These are phyloP conservation scores for Mimosa bimucronata DNA, from an alignment of 306 rosid genomes.

Conservation along the genomic window DNA sequence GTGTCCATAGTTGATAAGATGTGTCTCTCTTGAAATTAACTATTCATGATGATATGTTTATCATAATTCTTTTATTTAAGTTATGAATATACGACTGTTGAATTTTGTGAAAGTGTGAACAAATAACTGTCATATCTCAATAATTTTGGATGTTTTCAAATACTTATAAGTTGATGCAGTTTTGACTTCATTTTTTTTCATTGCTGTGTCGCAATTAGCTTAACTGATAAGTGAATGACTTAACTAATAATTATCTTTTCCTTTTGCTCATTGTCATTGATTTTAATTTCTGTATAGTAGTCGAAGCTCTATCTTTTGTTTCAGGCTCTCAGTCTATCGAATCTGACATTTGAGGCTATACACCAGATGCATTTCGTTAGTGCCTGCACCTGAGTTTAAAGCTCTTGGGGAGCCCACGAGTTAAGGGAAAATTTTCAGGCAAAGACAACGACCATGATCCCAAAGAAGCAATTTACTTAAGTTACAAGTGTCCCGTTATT, in stretches of 20 bases:
- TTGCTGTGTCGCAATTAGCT: too few species aligned
- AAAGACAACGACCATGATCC: slow-evolving; percentile 39
- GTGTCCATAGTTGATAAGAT: slow-evolving; percentile 58
- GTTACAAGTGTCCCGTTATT: slow-evolving; percentile 52
- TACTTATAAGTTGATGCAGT: too few species aligned
- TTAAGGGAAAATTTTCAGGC: slow-evolving; percentile 42
- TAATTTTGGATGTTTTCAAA: too few species aligned
- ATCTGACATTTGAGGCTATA: slow-evolving; percentile 69
- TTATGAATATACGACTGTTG: too few species aligned
- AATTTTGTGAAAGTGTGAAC: too few species aligned
- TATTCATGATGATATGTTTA: background rate
- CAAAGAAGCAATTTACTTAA: slow-evolving; percentile 47
- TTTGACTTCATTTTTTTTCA: too few species aligned
- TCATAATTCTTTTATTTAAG: background rate
- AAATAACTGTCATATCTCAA: too few species aligned
- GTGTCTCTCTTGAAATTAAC: slow-evolving; percentile 26
- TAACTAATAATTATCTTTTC: slow-evolving; percentile 17
- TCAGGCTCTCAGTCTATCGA: slow-evolving; percentile 82
- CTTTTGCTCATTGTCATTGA: slow-evolving; percentile 8
- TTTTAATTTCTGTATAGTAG: slow-evolving; percentile 9
- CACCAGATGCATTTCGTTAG: slow-evolving; percentile 78
- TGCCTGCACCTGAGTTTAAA: slow-evolving; percentile 96
- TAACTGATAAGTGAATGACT: too few species aligned
- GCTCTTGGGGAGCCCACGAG: slow-evolving; percentile 66
- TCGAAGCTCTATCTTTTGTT: slow-evolving; percentile 20